Evolutionary conservation across 2,329 filamentous ascomycete species (phyloP).

Genomic region (Cytospora paraplurivora): DNA sequence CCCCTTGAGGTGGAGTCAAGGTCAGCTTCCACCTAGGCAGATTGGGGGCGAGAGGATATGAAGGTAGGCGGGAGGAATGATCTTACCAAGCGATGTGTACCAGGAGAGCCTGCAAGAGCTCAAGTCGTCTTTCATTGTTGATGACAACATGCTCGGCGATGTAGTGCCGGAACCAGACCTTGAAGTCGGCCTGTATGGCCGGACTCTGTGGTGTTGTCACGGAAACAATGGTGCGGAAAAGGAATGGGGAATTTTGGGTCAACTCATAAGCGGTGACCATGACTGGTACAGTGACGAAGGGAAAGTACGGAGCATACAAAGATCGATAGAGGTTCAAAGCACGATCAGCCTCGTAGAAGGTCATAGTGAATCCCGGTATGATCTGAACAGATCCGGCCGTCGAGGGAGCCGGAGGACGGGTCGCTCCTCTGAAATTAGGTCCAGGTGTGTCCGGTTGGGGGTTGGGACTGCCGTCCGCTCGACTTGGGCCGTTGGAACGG

Average conservation of each 20-base stretch:
- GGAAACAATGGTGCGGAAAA: conserved; percentile 44
- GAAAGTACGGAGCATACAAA: conserved; percentile 40
- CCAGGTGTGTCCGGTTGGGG: background rate
- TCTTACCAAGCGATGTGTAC: conserved; percentile 43
- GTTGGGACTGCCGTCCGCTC: conserved; percentile 1
- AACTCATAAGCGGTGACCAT: conserved; percentile 36
- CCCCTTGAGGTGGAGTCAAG: conserved; percentile 35
- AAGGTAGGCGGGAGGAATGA: background rate
- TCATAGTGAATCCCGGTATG: conserved; percentile 41
- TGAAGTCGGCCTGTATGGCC: conserved; percentile 38
- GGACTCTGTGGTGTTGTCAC: conserved; percentile 38
- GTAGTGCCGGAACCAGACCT: conserved; percentile 42
- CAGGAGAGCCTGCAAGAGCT: conserved; percentile 44
- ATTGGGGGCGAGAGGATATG: background rate
- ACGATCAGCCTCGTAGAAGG: conserved; percentile 38
- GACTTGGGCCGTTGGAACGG: conserved; percentile 1
- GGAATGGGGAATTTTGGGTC: conserved; percentile 37
- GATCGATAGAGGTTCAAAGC: conserved; percentile 40
- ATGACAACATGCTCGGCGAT: conserved; percentile 43
- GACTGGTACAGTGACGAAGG: conserved; percentile 41
- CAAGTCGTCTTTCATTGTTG: conserved; percentile 40
- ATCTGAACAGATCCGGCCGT: conserved; percentile 35
- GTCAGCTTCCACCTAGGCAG: background rate
- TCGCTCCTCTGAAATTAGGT: conserved; percentile 7
- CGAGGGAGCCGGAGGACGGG: background rate